phyloP scores from a whole-genome alignment of 768 basidiomycete genomes.

The Termitomyces sp. region DNA sequence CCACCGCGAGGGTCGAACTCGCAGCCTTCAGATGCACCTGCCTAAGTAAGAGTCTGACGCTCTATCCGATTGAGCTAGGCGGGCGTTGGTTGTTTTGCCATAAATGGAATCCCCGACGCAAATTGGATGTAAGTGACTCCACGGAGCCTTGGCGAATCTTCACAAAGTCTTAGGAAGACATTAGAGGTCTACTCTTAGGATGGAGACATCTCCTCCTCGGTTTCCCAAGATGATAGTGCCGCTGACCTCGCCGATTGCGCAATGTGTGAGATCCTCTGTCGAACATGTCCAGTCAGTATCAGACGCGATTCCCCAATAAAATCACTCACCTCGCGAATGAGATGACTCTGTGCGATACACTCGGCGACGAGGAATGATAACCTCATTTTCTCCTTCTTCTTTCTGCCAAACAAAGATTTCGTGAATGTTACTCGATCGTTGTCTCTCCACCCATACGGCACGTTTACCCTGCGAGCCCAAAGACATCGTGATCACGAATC shows the following conservation, averaged over 20 bases:
- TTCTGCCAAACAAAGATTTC: constrained; percentile 39
- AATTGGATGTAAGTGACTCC: too few relatives aligned
- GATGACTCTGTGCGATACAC: constrained; percentile 29
- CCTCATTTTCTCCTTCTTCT: background rate
- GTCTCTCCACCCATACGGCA: constrained; percentile 53
- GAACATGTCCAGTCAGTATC: background rate
- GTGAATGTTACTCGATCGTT: constrained; percentile 32
- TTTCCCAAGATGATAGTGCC: constrained; percentile 38
- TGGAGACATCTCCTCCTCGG: constrained; percentile 31
- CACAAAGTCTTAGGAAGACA: too few relatives aligned
- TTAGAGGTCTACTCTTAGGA: constrained; percentile 19
- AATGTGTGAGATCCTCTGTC: constrained; percentile 39
- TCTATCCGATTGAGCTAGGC: constrained; percentile 33
- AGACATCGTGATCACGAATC: constrained; percentile 44
- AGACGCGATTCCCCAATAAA: background rate
- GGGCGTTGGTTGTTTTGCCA: too few relatives aligned
- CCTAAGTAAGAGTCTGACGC: constrained; percentile 51
- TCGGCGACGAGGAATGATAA: constrained; percentile 22
- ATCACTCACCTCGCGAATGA: constrained; percentile 31
- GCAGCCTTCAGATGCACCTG: constrained; percentile 66
- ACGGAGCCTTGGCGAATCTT: too few relatives aligned
- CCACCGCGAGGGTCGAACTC: constrained; percentile 68
- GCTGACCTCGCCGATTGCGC: constrained; percentile 39
- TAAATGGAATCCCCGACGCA: too few relatives aligned
- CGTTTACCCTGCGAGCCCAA: constrained; percentile 45